A percentile compares a stretch with the other conserved stretches of the same genome.
phyloP scores from a whole-genome alignment of 1,284 basidiomycete genomes.

The Stygiomarasmius scandens region DNA sequence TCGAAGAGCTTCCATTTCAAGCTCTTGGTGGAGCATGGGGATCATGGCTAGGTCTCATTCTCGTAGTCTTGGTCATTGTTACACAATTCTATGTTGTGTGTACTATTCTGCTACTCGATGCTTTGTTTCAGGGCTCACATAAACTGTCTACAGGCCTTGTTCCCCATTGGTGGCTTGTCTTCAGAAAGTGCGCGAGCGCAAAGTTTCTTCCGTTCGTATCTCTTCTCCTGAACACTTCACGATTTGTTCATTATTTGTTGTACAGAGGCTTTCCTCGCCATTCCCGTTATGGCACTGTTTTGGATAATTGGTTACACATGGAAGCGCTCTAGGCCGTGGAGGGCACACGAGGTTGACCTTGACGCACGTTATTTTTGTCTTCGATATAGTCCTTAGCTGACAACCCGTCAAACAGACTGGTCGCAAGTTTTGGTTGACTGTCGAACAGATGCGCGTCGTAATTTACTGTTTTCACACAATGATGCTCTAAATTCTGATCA shows the following conservation, averaged over 20 bases:
- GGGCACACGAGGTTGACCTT: slow-evolving; percentile 41
- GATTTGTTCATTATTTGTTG: slow-evolving; percentile 22
- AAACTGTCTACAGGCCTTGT: too few species aligned
- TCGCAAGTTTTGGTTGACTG: slow-evolving; percentile 28
- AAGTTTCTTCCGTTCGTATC: slow-evolving; percentile 44
- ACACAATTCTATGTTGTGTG: slow-evolving; percentile 45
- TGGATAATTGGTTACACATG: slow-evolving; percentile 39
- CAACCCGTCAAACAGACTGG: too few species aligned
- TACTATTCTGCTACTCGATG: too few species aligned
- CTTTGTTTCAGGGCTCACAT: too few species aligned
- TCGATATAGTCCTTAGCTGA: too few species aligned
- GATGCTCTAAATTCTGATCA: too few species aligned
- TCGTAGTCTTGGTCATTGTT: slow-evolving; percentile 41
- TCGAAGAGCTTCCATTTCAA: slow-evolving; percentile 45
- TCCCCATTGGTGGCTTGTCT: slow-evolving; percentile 29
- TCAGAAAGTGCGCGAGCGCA: slow-evolving; percentile 27
- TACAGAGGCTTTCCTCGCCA: background rate
- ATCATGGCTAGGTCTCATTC: slow-evolving; percentile 44
- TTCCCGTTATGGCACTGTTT: slow-evolving; percentile 22
- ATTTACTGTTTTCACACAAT: background rate
- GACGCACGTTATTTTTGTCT: slow-evolving; percentile 31
- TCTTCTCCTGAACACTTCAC: slow-evolving; percentile 42
- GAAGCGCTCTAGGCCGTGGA: slow-evolving; percentile 40
- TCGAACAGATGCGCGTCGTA: slow-evolving; percentile 22
- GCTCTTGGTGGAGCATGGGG: slow-evolving; percentile 45